Evolutionary conservation across 2,329 filamentous ascomycete genomes (phyloP).

Genomic region (Clonostachys chloroleuca): DNA sequence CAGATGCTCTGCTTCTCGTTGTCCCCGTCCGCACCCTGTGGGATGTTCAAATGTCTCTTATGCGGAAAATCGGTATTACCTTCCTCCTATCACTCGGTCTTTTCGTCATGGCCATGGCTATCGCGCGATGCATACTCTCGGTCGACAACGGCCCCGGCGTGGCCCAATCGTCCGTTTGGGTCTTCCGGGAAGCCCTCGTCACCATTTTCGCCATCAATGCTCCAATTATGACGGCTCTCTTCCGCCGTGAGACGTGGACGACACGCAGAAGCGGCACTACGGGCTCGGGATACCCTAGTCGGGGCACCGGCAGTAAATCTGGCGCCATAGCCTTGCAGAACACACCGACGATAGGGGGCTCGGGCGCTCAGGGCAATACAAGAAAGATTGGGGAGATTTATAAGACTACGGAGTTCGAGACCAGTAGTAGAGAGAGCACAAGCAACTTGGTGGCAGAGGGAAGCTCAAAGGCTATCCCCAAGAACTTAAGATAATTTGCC

Average conservation of each 20-base stretch:
- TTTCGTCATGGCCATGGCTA: constrained; percentile 4
- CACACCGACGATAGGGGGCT: no score
- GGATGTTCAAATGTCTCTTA: neutral
- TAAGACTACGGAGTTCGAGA: constrained; percentile 1
- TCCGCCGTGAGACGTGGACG: constrained; percentile 1
- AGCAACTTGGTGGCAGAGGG: neutral
- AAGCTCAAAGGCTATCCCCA: no score
- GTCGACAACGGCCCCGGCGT: constrained; percentile 1
- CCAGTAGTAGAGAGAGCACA: constrained; percentile 1
- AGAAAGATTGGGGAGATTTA: constrained; percentile 1
- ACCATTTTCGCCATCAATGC: constrained; percentile 4
- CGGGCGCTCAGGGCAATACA: neutral
- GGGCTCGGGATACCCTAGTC: neutral
- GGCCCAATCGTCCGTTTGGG: constrained; percentile 2
- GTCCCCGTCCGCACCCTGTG: constrained; percentile 1
- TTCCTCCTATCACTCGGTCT: constrained; percentile 2
- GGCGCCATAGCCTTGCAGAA: neutral
- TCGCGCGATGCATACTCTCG: constrained; percentile 2
- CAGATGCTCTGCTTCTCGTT: constrained; percentile 1
- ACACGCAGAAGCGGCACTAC: neutral
- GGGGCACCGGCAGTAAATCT: neutral
- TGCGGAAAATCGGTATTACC: neutral
- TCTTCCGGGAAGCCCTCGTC: constrained; percentile 3
- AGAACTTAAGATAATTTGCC: no score
- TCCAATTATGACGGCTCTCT: constrained; percentile 1